These are phyloP conservation scores for Mortierella sp. DNA, from an alignment of 371 early-diverging fungal genomes.

Conservation along the genomic window DNA sequence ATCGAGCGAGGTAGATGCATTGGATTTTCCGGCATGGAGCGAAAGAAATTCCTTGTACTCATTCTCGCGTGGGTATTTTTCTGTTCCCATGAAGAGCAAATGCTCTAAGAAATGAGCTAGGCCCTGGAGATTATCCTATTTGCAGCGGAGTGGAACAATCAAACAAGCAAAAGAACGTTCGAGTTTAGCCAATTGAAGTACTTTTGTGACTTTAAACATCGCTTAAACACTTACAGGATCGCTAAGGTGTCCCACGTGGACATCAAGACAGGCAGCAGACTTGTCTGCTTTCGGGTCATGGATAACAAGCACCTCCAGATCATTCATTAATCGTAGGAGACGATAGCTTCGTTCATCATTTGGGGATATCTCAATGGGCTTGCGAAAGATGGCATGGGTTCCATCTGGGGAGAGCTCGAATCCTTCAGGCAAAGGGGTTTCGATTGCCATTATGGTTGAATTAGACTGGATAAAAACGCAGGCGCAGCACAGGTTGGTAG, in stretches of 20 bases:
- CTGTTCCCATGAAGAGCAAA: slow-evolving; percentile 88
- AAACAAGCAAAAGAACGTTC: background rate
- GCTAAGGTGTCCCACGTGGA: slow-evolving; percentile 90
- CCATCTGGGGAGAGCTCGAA: slow-evolving; percentile 22
- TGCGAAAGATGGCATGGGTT: slow-evolving; percentile 31
- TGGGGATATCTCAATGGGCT: slow-evolving; percentile 65
- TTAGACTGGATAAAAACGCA: background rate
- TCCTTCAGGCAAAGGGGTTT: slow-evolving; percentile 14
- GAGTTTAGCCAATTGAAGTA: background rate
- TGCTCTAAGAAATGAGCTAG: slow-evolving; percentile 99
- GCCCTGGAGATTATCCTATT: slow-evolving; percentile 79
- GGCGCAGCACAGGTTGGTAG: too few species aligned
- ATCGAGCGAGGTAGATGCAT: slow-evolving; percentile 92
- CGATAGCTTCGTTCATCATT: slow-evolving; percentile 86
- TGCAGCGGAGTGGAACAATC: background rate
- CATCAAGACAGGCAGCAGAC: slow-evolving; percentile 90
- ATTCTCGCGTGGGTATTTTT: slow-evolving; percentile 92
- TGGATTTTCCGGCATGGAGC: slow-evolving; percentile 91
- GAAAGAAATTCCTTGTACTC: slow-evolving; percentile 89
- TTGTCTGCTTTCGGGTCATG: slow-evolving; percentile 88
- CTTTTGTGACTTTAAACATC: background rate
- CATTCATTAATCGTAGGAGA: slow-evolving; percentile 79
- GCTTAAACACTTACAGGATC: slow-evolving; percentile 67
- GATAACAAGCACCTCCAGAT: slow-evolving; percentile 82
- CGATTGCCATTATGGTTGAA: background rate